Evolutionary conservation across 805 yeast species (phyloP).

Genomic region (Saturnispora kantuleensis): DNA sequence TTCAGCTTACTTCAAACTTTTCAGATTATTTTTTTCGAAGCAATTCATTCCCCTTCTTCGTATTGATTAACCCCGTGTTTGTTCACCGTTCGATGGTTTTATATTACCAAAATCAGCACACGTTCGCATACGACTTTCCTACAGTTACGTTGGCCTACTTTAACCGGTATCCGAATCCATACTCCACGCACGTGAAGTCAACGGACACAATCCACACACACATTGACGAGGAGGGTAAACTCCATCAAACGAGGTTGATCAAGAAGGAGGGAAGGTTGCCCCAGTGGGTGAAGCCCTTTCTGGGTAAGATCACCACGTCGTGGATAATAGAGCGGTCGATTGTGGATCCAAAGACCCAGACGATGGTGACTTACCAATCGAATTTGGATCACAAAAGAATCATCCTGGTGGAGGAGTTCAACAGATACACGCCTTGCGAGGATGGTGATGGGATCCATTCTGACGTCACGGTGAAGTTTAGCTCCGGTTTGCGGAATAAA

Average conservation of each 20-base stretch:
- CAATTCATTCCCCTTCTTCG: background rate
- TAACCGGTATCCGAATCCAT: slow-evolving; percentile 71
- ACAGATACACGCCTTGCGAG: slow-evolving; percentile 38
- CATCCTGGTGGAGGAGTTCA: slow-evolving; percentile 69
- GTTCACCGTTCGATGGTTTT: slow-evolving; percentile 43
- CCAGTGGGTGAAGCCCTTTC: slow-evolving; percentile 61
- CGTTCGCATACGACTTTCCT: slow-evolving; percentile 54
- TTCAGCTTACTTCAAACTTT: no score
- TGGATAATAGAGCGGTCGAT: slow-evolving; percentile 77
- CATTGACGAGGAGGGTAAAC: slow-evolving; percentile 52
- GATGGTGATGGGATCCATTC: slow-evolving; percentile 33
- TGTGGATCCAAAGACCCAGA: slow-evolving; percentile 49
- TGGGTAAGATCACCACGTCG: slow-evolving; percentile 59
- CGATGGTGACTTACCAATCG: slow-evolving; percentile 61
- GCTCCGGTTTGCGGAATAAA: slow-evolving; percentile 47
- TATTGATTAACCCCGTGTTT: background rate
- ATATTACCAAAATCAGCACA: slow-evolving; percentile 44
- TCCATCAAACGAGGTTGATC: slow-evolving; percentile 64
- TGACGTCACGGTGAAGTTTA: slow-evolving; percentile 48
- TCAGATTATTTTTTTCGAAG: background rate
- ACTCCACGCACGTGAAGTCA: slow-evolving; percentile 73
- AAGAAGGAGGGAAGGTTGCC: slow-evolving; percentile 78
- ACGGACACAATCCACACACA: slow-evolving; percentile 62
- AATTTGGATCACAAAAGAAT: slow-evolving; percentile 78
- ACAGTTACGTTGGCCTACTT: slow-evolving; percentile 72